These are phyloP conservation scores for Ustilago xerochloae DNA, from an alignment of 1,284 basidiomycete species.

Conservation along the genomic window DNA sequence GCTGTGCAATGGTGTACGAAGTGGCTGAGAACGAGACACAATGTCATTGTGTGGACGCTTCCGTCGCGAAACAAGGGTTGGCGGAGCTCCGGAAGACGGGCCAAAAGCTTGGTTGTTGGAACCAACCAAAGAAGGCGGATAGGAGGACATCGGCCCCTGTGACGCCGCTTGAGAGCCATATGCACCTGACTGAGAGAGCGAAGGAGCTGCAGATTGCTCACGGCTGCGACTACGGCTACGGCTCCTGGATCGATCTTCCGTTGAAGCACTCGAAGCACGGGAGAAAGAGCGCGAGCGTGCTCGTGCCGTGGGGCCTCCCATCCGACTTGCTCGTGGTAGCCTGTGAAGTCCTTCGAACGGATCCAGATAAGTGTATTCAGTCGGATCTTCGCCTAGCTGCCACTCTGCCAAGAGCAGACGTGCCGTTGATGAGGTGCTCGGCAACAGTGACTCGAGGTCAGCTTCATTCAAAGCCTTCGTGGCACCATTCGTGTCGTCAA, in stretches of 20 bases:
- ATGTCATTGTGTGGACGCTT: constrained; percentile 8
- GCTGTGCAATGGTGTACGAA: constrained; percentile 5
- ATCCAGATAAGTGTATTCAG: constrained; percentile 29
- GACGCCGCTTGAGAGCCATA: constrained; percentile 12
- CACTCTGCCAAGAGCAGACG: constrained; percentile 42
- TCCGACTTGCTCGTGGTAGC: constrained; percentile 40
- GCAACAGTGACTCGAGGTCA: constrained; percentile 31
- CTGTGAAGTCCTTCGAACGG: constrained; percentile 44
- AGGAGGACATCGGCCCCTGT: constrained; percentile 17
- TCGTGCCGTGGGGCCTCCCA: constrained; percentile 27
- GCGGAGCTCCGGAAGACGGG: constrained; percentile 17
- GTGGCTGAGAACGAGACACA: constrained; percentile 18
- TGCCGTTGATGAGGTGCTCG: constrained; percentile 39
- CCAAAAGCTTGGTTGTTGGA: constrained; percentile 22
- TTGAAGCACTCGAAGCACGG: constrained; percentile 30
- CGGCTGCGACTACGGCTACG: constrained; percentile 22
- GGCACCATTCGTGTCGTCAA: not conserved
- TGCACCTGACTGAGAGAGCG: constrained; percentile 18
- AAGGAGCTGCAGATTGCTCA: constrained; percentile 14
- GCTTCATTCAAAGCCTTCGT: constrained; percentile 6
- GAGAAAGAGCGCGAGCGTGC: constrained; percentile 45
- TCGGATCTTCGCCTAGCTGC: constrained; percentile 37
- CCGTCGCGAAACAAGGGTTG: constrained; percentile 19
- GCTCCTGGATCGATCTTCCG: constrained; percentile 26
- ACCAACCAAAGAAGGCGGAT: constrained; percentile 17